Base-by-base conservation (phyloP, 2,329 filamentous ascomycete genomes). In the Xylariaceae sp. region DNA sequence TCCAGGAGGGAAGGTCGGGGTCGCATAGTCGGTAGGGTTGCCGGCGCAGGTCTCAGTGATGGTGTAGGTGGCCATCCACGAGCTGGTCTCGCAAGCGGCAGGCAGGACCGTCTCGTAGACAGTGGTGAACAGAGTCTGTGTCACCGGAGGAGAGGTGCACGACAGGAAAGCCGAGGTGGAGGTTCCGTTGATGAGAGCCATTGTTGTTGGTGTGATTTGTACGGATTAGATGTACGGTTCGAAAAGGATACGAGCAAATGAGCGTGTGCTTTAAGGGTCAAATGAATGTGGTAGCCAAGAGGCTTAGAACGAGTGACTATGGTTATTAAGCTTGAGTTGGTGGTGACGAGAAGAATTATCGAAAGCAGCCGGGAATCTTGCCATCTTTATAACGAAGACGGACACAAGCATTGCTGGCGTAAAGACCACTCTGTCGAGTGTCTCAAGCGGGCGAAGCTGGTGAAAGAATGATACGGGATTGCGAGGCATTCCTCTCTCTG, bases 61-160 rank as follows among this genome's bases (percentile, higher is more conserved):
- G 38, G 65, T 70, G 57, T 69, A 71, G 24, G 63, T 65, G 26
- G 67, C 65, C 29, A 59, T 42, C 66, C 67, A 68, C 35, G 50
- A 43, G 47, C 59, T 53, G n/a, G 61, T 65, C 42, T 60, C 51
- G 50, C 64, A 64, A 39, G 65, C 65, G 9, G 67, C 66, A 19
- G 54, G 56, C 18, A 60, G 49, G 31, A 59, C 57, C 22, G 63
- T 64, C 48, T 58, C 55, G 54, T 69, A 71, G 32, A 63, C 51
- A 6, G 63, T 67, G 26, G 64, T 67, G 49, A 57, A 66, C 37
- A 54, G 36, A 18, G 53, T 58, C 41, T 54, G 48, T 15, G 54
- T 57, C 17, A 53, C 47, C 4, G 52, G 47, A 16, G 55, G 48
- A 3, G 57, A 46, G 16, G 50, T 49, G 51, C 60, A 64, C 37